phyloP scores from a whole-genome alignment of 148 eudicot genomes.

The Rhododendron williamsianum region DNA sequence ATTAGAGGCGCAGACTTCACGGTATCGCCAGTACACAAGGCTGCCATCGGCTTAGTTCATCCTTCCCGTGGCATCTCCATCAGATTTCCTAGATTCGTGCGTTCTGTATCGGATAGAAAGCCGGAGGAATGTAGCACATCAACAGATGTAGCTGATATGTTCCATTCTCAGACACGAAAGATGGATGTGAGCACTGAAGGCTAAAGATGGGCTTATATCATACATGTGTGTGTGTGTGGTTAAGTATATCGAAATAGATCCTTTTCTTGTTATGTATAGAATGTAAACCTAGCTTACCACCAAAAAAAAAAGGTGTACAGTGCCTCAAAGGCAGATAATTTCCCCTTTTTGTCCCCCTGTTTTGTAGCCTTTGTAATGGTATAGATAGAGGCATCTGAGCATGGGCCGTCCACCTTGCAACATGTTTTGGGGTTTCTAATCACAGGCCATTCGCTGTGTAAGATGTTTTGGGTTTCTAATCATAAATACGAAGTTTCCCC shows the following conservation, averaged over 20 bases:
- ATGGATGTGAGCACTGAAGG: conserved; percentile 47
- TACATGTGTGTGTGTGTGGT: not conserved
- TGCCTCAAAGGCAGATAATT: not conserved
- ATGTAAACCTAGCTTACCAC: not conserved
- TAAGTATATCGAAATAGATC: not conserved
- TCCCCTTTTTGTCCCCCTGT: not conserved
- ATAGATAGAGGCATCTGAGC: not conserved
- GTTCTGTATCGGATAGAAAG: conserved; percentile 51
- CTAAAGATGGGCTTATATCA: not conserved
- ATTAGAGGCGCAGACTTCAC: conserved; percentile 93
- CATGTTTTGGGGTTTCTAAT: not conserved
- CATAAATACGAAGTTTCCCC: not conserved
- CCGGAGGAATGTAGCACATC: conserved; percentile 84
- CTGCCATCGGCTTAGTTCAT: conserved; percentile 82
- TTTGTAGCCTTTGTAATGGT: not conserved
- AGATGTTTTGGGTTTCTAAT: not conserved
- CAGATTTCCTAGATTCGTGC: conserved; percentile 82
- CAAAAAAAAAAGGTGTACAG: not conserved
- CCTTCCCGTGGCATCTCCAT: conserved; percentile 82
- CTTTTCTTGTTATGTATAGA: not conserved
- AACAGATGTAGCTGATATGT: conserved; percentile 77
- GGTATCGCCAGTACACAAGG: conserved; percentile 90
- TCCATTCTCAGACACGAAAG: conserved; percentile 80
- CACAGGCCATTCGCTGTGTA: not conserved
- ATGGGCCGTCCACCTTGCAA: not conserved